Conservation (phyloP, 768 basidiomycete genomes). For the Leucocoprinus birnbaumii region DNA sequence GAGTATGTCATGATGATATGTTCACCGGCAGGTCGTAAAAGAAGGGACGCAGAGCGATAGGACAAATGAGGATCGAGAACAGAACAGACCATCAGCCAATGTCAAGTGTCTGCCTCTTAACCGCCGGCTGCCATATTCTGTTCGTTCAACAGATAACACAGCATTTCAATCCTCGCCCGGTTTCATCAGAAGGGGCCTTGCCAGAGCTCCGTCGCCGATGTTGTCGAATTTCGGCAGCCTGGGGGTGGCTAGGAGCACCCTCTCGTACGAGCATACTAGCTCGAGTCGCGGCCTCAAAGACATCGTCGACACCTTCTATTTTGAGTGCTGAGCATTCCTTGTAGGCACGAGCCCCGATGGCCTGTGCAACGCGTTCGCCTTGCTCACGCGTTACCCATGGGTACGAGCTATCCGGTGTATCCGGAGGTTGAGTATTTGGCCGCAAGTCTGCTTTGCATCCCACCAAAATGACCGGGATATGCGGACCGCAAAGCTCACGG, state of each 20-base stretch:
- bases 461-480: slow-evolving; percentile 91
- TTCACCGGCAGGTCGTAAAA: background rate
- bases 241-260: slow-evolving; percentile 53
- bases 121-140: slow-evolving; percentile 6
- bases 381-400: slow-evolving; percentile 71
- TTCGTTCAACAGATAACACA: slow-evolving; percentile 61
- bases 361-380: slow-evolving; percentile 78
- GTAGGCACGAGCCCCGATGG: slow-evolving; percentile 90
- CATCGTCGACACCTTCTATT: slow-evolving; percentile 93
- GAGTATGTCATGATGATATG: background rate
- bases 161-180: slow-evolving; percentile 60
- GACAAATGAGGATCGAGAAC: background rate
- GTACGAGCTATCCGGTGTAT: slow-evolving; percentile 40
- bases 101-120: background rate
- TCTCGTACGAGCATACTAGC: slow-evolving; percentile 96
- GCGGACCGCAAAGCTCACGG: slow-evolving; percentile 89
- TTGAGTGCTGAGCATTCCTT: slow-evolving; percentile 92
- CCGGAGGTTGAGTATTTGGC: slow-evolving; percentile 46
- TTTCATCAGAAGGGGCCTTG: slow-evolving; percentile 36
- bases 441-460: slow-evolving; percentile 96
- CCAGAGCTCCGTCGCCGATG: slow-evolving; percentile 55
- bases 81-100: slow-evolving; percentile 3
- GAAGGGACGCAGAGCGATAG: background rate
- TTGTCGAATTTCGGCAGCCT: slow-evolving; percentile 35
- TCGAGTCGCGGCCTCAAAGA: slow-evolving; percentile 95